A percentile compares a stretch with the other conserved stretches of the same genome.
Evolutionary conservation across 805 yeast genomes (phyloP).

Genomic region (Yarrowia phangngaensis): DNA sequence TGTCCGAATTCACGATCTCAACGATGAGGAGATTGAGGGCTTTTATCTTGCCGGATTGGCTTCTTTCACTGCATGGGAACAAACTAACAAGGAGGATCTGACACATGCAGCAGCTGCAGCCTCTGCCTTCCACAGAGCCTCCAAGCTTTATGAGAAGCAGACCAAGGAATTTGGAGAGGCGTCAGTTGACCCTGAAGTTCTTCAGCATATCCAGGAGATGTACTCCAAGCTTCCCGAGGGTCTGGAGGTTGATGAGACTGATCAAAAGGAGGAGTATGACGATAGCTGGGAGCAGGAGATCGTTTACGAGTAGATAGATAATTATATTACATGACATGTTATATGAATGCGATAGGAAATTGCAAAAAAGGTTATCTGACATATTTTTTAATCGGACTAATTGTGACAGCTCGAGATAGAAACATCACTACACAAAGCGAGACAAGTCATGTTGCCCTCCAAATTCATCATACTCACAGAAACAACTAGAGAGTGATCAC

Average conservation of each 20-base stretch:
- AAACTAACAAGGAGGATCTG: conserved; percentile 34
- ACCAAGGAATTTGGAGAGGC: conserved; percentile 40
- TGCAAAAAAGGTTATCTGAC: no score
- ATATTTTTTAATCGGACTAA: no score
- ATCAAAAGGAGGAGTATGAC: conserved; percentile 39
- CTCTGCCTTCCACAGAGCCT: conserved; percentile 40
- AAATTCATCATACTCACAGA: no score
- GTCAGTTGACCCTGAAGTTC: conserved; percentile 58
- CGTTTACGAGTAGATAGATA: conserved; percentile 15
- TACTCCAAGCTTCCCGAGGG: conserved; percentile 56
- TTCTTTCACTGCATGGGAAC: conserved; percentile 38
- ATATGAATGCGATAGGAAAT: no score
- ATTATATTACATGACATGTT: no score
- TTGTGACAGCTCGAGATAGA: no score
- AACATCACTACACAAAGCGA: no score
- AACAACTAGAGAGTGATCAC: no score
- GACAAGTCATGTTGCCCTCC: no score
- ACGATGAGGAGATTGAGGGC: conserved; percentile 78
- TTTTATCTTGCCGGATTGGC: conserved; percentile 82
- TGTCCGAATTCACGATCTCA: conserved; percentile 63
- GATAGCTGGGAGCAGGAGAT: conserved; percentile 29
- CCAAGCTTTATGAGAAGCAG: conserved; percentile 44
- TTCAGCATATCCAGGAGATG: conserved; percentile 50
- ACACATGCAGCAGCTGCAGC: conserved; percentile 42
- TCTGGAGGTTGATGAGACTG: conserved; percentile 38